Base-by-base conservation (phyloP, 176 grass and related monocot species). In the Calamus simplicifolius region DNA sequence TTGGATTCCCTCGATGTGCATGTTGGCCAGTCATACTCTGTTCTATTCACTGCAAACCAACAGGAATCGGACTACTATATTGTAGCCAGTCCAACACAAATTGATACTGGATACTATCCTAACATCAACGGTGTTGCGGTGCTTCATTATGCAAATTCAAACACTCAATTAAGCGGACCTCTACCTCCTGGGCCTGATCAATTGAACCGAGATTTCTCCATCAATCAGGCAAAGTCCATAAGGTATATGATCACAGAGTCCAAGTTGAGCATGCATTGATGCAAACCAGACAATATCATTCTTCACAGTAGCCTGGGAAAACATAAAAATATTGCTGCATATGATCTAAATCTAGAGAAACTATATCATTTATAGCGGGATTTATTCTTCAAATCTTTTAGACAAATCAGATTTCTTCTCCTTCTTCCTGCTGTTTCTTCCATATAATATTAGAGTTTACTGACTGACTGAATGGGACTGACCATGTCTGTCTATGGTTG, bases 51-150 rank as follows among this genome's bases (percentile, higher is more conserved):
- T 27, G 57, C 57, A 60, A 6, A 60, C 27, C 57, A 60, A 27
- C 15, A 60, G 58, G 28, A 35, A 60, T 60, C 58, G 19, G 58
- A 60, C 26, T 60, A 60, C 28, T 60, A 60, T 29, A 60, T 35
- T 60, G 58, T 60, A 18, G 58, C 58, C n/a, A 60, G 27, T 60
- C 58, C 58, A 60, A 60, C 58, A 15, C 58, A 60, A 35, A n/a
- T 60, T 16, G 58, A 60, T 35, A 60, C 58, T 29, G 31, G 58
- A 4, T 6, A 60, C 30, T 60, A 60, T 18, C 58, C 58, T 18
- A 60, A 60, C 29, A 60, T 60, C 58, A 60, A 38, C 13, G 58
- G 58, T 29, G 27, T 19, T 60, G 58, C 58, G 18, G 30, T 26
- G 28, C 16, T 60, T 26, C 58, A 60, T 29, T 60, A 60, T 17